Percentiles rank a stretch among this genome's conserved stretches.
phyloP scores from a whole-genome alignment of 1,284 basidiomycete species.

The Apiotrichum akiyoshidainum region DNA sequence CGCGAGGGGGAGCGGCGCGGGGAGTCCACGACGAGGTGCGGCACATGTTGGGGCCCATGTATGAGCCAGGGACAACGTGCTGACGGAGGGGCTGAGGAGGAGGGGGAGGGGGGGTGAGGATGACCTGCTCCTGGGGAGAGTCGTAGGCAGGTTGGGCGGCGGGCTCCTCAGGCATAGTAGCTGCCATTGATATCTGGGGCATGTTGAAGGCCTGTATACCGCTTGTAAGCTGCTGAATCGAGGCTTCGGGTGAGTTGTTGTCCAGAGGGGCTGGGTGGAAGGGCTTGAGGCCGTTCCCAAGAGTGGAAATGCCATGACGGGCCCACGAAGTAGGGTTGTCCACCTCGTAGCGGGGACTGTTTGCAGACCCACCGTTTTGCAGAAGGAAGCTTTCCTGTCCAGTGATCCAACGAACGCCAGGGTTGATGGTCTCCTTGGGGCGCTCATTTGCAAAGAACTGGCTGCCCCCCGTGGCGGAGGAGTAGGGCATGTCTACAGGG shows the following conservation, averaged over 20 bases:
- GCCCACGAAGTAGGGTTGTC: not conserved
- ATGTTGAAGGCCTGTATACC: constrained; percentile 1
- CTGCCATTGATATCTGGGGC: not conserved
- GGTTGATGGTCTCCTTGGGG: not conserved
- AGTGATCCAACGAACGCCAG: not conserved
- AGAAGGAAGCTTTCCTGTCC: not conserved
- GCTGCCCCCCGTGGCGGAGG: not conserved
- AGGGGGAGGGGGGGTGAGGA: not conserved
- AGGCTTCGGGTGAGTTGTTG: too few species aligned
- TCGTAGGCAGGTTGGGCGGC: not conserved
- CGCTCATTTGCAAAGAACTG: not conserved
- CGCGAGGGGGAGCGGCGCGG: not conserved
- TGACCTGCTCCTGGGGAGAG: not conserved
- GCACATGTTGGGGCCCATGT: not conserved
- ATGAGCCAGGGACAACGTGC: not conserved
- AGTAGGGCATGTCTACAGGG: not conserved
- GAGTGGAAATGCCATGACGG: not conserved
- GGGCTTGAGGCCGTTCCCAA: not conserved
- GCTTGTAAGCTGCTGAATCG: not conserved
- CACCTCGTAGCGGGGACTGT: not conserved
- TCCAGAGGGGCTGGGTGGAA: not conserved
- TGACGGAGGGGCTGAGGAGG: not conserved
- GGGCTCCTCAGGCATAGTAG: too few species aligned
- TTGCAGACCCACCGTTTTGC: not conserved
- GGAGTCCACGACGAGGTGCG: not conserved